These are phyloP conservation scores for Venturia effusa DNA, from an alignment of 2,329 filamentous ascomycete species.

Conservation along the genomic window DNA sequence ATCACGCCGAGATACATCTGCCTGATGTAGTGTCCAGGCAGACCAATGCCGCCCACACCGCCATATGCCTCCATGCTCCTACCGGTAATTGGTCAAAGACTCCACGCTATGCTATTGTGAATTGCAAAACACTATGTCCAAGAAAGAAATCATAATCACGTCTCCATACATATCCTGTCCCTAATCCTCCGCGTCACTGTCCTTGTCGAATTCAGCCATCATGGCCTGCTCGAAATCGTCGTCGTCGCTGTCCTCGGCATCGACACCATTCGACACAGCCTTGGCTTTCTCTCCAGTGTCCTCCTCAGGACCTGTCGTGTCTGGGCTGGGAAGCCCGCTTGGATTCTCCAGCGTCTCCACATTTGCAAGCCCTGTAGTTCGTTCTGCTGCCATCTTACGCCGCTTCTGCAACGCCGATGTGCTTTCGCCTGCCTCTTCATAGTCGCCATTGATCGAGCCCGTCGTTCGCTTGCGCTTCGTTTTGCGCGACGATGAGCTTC, in stretches of 20 bases:
- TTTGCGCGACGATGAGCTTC: conserved; percentile 14
- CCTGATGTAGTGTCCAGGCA: neutral
- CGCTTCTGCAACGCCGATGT: conserved; percentile 33
- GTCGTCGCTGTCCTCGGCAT: conserved; percentile 25
- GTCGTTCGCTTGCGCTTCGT: conserved; percentile 24
- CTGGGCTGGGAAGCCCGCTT: conserved; percentile 29
- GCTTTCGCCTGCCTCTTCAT: conserved; percentile 26
- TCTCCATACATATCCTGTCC: neutral
- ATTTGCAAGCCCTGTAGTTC: conserved; percentile 36
- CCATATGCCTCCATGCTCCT: neutral
- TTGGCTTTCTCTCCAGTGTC: conserved; percentile 23
- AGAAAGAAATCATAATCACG: neutral
- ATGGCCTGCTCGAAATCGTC: conserved; percentile 29
- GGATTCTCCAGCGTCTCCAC: conserved; percentile 29
- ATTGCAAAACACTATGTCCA: neutral
- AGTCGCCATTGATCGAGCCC: conserved; percentile 23
- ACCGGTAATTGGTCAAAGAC: neutral
- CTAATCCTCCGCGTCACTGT: neutral
- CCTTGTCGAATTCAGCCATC: conserved; percentile 27
- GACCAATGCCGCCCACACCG: neutral
- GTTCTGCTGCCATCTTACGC: conserved; percentile 36
- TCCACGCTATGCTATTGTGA: conserved; percentile 1
- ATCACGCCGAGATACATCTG: neutral
- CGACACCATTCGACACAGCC: conserved; percentile 11
- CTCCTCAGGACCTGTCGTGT: conserved; percentile 30